Conservation (phyloP, 2,329 filamentous ascomycete species). For the Nemania bipapillata region DNA sequence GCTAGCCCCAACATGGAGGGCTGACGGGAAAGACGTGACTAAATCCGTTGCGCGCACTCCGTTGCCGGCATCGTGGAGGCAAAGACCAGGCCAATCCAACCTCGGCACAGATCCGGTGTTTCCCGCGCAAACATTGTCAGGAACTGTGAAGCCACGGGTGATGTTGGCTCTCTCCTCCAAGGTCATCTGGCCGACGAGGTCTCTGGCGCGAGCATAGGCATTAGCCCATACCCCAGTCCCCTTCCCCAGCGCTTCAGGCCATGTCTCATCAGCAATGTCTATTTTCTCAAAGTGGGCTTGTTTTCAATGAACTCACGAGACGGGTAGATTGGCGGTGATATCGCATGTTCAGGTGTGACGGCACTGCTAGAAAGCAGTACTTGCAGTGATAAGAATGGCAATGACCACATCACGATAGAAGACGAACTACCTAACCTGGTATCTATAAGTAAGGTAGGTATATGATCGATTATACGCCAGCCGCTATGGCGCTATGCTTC, state of each 20-base stretch:
- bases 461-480: conserved; percentile 1
- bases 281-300: background rate
- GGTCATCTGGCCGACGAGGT: conserved; percentile 70
- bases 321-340: conserved; percentile 47
- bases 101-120: conserved; percentile 60
- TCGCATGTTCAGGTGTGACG: conserved; percentile 41
- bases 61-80: conserved; percentile 62
- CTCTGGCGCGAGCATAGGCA: conserved; percentile 68
- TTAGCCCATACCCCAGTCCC: conserved; percentile 61
- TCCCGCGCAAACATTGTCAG: conserved; percentile 64
- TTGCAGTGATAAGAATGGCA: conserved; percentile 29
- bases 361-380: conserved; percentile 35
- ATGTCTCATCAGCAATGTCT: conserved; percentile 12
- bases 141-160: conserved; percentile 54
- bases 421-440: background rate
- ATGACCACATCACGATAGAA: conserved; percentile 40
- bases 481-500: background rate
- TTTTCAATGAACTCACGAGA: conserved; percentile 45
- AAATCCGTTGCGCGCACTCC: conserved; percentile 61
- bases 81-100: conserved; percentile 60
- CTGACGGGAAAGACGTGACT: conserved; percentile 61
- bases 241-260: conserved; percentile 49
- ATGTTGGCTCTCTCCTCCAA: conserved; percentile 71
- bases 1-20: conserved; percentile 60
- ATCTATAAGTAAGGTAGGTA: too few relatives aligned